These are phyloP conservation scores for Flueggea neowawraea DNA, from an alignment of 441 rosid species.

Conservation along the genomic window DNA sequence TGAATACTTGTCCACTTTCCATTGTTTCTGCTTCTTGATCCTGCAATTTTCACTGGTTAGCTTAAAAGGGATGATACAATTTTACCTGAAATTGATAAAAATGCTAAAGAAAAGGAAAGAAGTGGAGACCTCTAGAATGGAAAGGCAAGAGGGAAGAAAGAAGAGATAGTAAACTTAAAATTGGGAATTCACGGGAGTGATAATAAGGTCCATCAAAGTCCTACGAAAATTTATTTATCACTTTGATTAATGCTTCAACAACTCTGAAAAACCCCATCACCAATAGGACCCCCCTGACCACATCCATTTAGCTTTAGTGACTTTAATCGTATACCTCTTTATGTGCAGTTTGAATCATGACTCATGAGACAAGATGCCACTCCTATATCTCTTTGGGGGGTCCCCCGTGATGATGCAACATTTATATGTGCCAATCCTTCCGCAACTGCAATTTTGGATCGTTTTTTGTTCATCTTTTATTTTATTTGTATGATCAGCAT, in stretches of 20 bases:
- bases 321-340: too few species aligned
- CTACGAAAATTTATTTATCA: constrained; percentile 26
- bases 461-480: too few species aligned
- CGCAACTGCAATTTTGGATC: too few species aligned
- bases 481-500: too few species aligned
- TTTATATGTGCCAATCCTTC: too few species aligned
- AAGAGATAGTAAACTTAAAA: neutral
- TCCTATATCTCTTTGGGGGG: too few species aligned
- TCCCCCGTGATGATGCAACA: too few species aligned
- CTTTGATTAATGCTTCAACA: constrained; percentile 36
- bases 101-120: neutral
- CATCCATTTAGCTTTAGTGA: neutral
- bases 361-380: too few species aligned
- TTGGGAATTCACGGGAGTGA: constrained; percentile 30
- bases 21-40: constrained; percentile 6
- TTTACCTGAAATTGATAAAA: neutral
- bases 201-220: constrained; percentile 27
- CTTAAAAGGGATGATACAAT: too few species aligned
- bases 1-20: constrained; percentile 19
- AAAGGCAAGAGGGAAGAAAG: neutral
- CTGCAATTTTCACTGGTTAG: neutral
- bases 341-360: too few species aligned
- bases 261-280: constrained; percentile 17
- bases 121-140: neutral
- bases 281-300: neutral